Evolutionary conservation across 495 filamentous ascomycete species (phyloP).

Genomic region (Aspergillus wentii): DNA sequence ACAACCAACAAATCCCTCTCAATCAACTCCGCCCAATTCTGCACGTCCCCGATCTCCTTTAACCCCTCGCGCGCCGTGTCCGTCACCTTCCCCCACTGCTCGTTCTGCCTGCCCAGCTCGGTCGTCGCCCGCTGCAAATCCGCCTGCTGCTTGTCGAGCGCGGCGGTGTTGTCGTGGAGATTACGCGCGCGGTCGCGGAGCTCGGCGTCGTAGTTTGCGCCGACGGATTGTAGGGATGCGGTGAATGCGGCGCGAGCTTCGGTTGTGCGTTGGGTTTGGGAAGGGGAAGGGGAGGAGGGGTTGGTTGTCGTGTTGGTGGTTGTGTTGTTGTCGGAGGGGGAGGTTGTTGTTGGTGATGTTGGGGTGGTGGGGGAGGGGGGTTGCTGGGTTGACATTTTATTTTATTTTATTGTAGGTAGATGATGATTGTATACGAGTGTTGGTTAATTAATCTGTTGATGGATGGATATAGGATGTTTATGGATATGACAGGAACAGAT

Average conservation of each 20-base stretch:
- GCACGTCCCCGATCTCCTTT: constrained; percentile 92
- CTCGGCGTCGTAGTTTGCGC: constrained; percentile 59
- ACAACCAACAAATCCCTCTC: constrained; percentile 85
- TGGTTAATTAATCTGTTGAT: constrained; percentile 4
- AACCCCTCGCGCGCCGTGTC: constrained; percentile 64
- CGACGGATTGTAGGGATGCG: constrained; percentile 72
- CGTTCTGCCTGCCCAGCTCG: constrained; percentile 65
- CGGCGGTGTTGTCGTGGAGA: constrained; percentile 67
- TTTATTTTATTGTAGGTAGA: constrained; percentile 14
- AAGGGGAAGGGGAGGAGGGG: no score
- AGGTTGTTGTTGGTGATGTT: constrained; percentile 4
- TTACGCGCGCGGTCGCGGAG: constrained; percentile 68
- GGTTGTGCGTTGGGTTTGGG: constrained; percentile 30
- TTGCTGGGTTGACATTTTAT: constrained; percentile 3
- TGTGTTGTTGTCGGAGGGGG: no score
- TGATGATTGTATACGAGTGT: constrained; percentile 2
- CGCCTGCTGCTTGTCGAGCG: constrained; percentile 67
- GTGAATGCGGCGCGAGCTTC: constrained; percentile 74
- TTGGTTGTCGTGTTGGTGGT: no score
- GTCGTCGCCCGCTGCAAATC: constrained; percentile 61
- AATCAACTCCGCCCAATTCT: constrained; percentile 97
- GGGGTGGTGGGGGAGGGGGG: constrained; percentile 10
- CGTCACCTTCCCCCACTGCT: constrained; percentile 62
- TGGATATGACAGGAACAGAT: no score
- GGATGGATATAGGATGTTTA: no score